phyloP scores from a whole-genome alignment of 1,284 basidiomycete genomes.

The Phlebopus sp. region DNA sequence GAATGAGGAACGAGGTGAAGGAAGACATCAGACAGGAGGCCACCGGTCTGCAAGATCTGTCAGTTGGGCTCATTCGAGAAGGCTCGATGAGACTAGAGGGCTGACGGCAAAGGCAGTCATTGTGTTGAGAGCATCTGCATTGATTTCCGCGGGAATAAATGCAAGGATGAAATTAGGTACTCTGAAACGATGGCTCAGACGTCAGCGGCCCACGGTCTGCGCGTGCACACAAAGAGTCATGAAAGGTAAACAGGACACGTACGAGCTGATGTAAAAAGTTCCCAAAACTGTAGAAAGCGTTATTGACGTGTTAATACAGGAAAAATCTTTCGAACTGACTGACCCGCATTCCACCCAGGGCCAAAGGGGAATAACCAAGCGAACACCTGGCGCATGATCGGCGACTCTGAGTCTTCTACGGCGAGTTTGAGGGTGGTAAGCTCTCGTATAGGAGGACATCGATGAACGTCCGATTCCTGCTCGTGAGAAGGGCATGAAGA shows the following conservation, averaged over 20 bases:
- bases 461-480: constrained; percentile 50
- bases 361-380: constrained; percentile 81
- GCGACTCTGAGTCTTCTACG: constrained; percentile 62
- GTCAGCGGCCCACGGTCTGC: constrained; percentile 14
- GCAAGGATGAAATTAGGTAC: constrained; percentile 90
- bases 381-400: constrained; percentile 75
- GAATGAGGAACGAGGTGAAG: constrained; percentile 86
- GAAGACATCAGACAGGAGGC: constrained; percentile 87
- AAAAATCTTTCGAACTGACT: constrained; percentile 18
- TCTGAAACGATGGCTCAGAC: constrained; percentile 40
- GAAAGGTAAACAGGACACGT: constrained; percentile 32
- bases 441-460: constrained; percentile 52
- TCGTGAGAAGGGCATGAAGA: neutral
- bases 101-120: constrained; percentile 86
- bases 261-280: constrained; percentile 94
- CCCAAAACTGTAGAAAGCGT: constrained; percentile 56
- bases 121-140: constrained; percentile 79
- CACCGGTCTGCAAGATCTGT: constrained; percentile 65
- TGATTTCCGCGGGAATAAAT: constrained; percentile 84
- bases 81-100: constrained; percentile 16
- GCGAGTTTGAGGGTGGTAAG: constrained; percentile 57
- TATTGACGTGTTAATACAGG: constrained; percentile 22
- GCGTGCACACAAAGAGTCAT: constrained; percentile 12
- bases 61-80: constrained; percentile 18
- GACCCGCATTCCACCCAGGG: constrained; percentile 80